A percentile compares a stretch with the other conserved stretches of the same genome.
phyloP scores from a whole-genome alignment of 805 yeast species.

The Kluyveromyces starmeri region DNA sequence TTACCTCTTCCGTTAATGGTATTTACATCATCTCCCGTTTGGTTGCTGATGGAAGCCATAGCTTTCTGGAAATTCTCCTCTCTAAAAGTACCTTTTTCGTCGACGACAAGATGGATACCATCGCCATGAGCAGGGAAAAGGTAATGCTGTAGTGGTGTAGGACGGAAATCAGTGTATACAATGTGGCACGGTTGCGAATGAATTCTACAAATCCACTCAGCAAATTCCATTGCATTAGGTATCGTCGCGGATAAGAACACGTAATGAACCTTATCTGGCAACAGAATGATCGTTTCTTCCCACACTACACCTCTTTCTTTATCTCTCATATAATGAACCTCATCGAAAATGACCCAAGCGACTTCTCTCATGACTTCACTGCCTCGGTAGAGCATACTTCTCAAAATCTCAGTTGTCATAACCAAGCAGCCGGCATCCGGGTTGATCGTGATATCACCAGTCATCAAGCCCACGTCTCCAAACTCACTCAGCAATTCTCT shows the following conservation, averaged over 20 bases:
- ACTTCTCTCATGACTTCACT: slow-evolving; percentile 98
- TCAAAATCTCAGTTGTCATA: slow-evolving; percentile 96
- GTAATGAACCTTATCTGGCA: slow-evolving; percentile 93
- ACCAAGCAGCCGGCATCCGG: slow-evolving; percentile 98
- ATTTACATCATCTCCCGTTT: slow-evolving; percentile 75
- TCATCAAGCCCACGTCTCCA: slow-evolving; percentile 96
- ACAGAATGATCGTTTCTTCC: slow-evolving; percentile 95
- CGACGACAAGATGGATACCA: slow-evolving; percentile 95
- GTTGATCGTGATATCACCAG: slow-evolving; percentile 97
- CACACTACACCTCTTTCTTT: slow-evolving; percentile 98
- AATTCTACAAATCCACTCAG: slow-evolving; percentile 95
- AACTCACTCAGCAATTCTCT: slow-evolving; percentile 88
- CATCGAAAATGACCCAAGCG: slow-evolving; percentile 97
- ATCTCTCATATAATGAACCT: slow-evolving; percentile 97
- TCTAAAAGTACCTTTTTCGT: slow-evolving; percentile 90
- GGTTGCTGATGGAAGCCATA: slow-evolving; percentile 84
- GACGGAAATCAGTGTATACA: slow-evolving; percentile 97
- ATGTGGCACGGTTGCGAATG: slow-evolving; percentile 97
- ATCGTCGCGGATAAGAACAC: slow-evolving; percentile 93
- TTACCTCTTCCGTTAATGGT: slow-evolving; percentile 50
- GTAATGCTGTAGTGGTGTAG: slow-evolving; percentile 96
- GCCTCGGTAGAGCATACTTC: slow-evolving; percentile 96
- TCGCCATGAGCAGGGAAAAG: slow-evolving; percentile 98
- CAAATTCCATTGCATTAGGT: slow-evolving; percentile 97
- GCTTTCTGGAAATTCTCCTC: slow-evolving; percentile 98